Evolutionary conservation across 1,139 yeast species (phyloP), one percentile per base, ranked within the genome.

Genomic region (Kodamaea alishanica): DNA sequence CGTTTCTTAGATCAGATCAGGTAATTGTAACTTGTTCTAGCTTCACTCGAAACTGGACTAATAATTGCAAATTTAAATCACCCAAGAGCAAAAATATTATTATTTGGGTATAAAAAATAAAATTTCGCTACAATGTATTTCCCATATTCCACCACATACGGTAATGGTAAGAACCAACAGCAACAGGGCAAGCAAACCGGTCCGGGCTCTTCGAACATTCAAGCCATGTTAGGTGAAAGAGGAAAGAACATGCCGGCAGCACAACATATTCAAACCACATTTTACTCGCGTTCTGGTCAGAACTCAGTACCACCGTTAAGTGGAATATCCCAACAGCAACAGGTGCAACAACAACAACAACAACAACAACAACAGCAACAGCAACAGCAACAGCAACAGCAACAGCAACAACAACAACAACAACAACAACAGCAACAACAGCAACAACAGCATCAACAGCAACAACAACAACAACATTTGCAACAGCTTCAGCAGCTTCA

Each of bases 61-160:
- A 15, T 15, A 3, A 15, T 15, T 15, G 20, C 3, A 15, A 15
- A 3, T 15, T 15, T 15, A 15, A 15, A 15, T 4, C 3, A 3
- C 20, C 20, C 20, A 3, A 15, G 20, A 15, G 20, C 20, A 15
- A 15, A 15, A 15, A 15, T 15, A 15, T 15, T 15, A 15, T 15
- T 15, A 15, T 15, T 15, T 15, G 20, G 20, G 20, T 15, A 15
- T 15, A 15, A 15, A 15, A 15, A 15, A 15, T 15, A 15, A 15
- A 15, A 15, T 3, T 15, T 15, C 20, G 20, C 20, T 15, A 15
- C 20, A 3, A 15, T 38, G 37, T 47, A 56, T 61, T 37, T 50
- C 57, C 33, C 67, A 62, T 50, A 54, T 62, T 32, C 69, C 67
- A 11, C 46, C 60, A 38, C 57, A 58, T 39, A 49, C 42, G 36